phyloP scores from a whole-genome alignment of 805 yeast genomes.

The Saturnispora serradocipensis region DNA sequence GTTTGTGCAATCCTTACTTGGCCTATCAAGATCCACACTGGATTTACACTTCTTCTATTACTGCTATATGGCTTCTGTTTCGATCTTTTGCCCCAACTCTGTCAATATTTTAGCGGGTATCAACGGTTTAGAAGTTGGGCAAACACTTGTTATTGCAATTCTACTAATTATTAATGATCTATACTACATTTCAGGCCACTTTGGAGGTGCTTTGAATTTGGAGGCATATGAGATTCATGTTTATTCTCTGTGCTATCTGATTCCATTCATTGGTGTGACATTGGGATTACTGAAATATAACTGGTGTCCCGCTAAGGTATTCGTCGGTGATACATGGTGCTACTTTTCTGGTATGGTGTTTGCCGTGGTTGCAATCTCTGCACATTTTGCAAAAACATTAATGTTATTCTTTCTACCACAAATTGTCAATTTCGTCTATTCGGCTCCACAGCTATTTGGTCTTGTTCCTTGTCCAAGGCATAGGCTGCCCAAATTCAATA shows the following conservation, averaged over 20 bases:
- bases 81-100: conserved; percentile 93
- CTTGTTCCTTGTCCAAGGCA: conserved; percentile 94
- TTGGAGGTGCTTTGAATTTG: conserved; percentile 21
- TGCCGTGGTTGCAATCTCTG: conserved; percentile 92
- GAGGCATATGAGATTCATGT: conserved; percentile 75
- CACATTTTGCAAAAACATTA: conserved; percentile 92
- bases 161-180: conserved; percentile 69
- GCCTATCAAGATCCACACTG: conserved; percentile 30
- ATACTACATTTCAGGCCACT: conserved; percentile 53
- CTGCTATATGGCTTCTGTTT: conserved; percentile 79
- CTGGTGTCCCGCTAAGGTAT: conserved; percentile 86
- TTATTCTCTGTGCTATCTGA: conserved; percentile 65
- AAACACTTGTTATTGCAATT: conserved; percentile 67
- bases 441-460: conserved; percentile 84
- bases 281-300: conserved; percentile 67
- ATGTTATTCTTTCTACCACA: conserved; percentile 84
- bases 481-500: conserved; percentile 73
- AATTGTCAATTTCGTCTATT: conserved; percentile 79
- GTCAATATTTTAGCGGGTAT: conserved; percentile 94
- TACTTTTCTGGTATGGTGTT: conserved; percentile 98
- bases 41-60: conserved; percentile 80
- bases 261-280: conserved; percentile 85
- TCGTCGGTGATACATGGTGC: conserved; percentile 97
- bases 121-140: conserved; percentile 95
- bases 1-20: conserved; percentile 34